Percentiles rank a stretch among this genome's conserved stretches.
Evolutionary conservation across 352 stramenopile species (phyloP).

Genomic region (Pythium volutum): DNA sequence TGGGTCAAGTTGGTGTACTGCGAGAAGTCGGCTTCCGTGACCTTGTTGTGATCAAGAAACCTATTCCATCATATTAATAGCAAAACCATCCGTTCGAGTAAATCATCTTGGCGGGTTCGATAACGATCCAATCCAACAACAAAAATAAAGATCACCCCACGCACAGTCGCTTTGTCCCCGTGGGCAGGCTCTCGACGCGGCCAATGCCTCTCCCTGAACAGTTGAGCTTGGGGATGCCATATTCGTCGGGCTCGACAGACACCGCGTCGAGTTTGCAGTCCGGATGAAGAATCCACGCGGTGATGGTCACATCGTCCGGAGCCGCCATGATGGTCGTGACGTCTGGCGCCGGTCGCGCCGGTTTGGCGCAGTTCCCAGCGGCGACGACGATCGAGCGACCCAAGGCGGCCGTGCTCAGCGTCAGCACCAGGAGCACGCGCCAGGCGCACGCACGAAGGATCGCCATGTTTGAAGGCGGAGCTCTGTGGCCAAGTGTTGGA

Average conservation of each 20-base stretch:
- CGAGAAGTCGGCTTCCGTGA: conserved; percentile 14
- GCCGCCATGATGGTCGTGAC: conserved; percentile 24
- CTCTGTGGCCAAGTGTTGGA: too few relatives aligned
- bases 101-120: not conserved
- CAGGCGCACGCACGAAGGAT: not conserved
- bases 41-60: conserved; percentile 6
- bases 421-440: not conserved
- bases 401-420: not conserved
- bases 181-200: conserved; percentile 15
- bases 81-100: too few relatives aligned
- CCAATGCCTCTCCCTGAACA: conserved; percentile 6
- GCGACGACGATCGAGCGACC: not conserved
- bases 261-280: conserved; percentile 20
- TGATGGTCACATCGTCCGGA: conserved; percentile 10
- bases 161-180: conserved; percentile 1
- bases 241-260: not conserved
- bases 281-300: conserved; percentile 23
- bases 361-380: not conserved
- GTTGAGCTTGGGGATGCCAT: not conserved
- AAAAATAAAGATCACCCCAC: not conserved
- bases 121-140: too few relatives aligned
- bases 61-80: not conserved
- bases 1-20: conserved; percentile 9
- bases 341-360: not conserved
- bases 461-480: too few relatives aligned